Evolutionary conservation across 495 filamentous ascomycete genomes (phyloP), one percentile per base, ranked within the genome.

Genomic region (Hypoxylon rickii): DNA sequence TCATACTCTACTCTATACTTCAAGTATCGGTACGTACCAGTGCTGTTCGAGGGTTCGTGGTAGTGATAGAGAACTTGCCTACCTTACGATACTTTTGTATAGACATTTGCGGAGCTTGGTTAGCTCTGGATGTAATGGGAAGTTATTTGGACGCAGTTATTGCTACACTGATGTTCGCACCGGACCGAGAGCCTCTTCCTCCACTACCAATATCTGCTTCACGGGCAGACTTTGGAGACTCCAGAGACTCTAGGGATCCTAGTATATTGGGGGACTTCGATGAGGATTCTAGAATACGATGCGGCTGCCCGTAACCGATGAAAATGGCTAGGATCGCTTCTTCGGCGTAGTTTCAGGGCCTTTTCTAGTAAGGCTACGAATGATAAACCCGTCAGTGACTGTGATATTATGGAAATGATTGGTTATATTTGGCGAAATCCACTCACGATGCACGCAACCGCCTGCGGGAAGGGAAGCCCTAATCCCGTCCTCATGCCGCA

Each of bases 401-500:
- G 37, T 19, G 13, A 49, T 44, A 33, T n/a, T 51, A 26, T 26
- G 13, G 10, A 34, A 55, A 58, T 58, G 60, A 64, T 64, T 63
- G 59, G 59, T 42, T 53, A 51, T 37, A 53, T 63, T 64, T 64
- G 61, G 54, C 55, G 61, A 64, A 59, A 50, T 44, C 49, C 49
- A 54, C 48, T 60, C 61, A 53, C 38, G 44, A 66, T 69, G 66
- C 66, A 66, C 34, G 59, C 42, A 69, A 18, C 63, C 66, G 63
- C 3, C 31, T 7, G 49, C 60, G 60, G 63, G 61, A 56, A 47
- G 57, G 57, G 50, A 44, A 49, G 52, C 65, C 63, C 50, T 61
- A 66, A 54, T 56, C 52, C 58, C 42, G 58, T 45, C 50, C 47
- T 46, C 53, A 61, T 68, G 58, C 63, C 36, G 62, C 51, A 43